Base-by-base conservation (phyloP, 78 protist species). In the Dictyostelium brefeldianum region DNA sequence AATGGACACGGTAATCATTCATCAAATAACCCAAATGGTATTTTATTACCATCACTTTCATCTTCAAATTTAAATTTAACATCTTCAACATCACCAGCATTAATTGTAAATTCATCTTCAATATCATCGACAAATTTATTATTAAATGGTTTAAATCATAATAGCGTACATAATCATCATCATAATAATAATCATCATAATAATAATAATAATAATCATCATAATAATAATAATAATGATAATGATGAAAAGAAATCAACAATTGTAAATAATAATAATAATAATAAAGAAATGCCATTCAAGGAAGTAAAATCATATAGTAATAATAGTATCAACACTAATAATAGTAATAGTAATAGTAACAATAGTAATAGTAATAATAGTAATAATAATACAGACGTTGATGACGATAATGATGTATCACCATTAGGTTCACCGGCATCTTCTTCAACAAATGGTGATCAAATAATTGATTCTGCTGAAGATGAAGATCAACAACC, bases 31-130 rank as follows among this genome's bases (percentile, higher is more conserved):
- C 47, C 25, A 11, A 11, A 9, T 77, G 81, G 81, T 77, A 48
- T 48, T 11, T 56, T 67, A 29, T 18, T 67, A 25, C 78, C 89
- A 48, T 81, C 89, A 8, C 56, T 67, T 18, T 81, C 89, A 5
- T 64, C 89, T 43, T 64, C 89, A 10, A 81, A 81, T 50, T 77
- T 80, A 12, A 70, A 36, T 18, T 57, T 57, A 56, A 74, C 12
- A 11, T 41, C 51, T 1, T 15, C 36, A 17, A n/a, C 83, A 7
- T 48, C 83, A 14, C 36, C 62, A 6, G 18, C 18, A 8, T 80
- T 75, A 14, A 80, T 20, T 25, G 67, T 25, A 22, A 27, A 15
- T 17, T 79, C 71, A 25, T 57, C 84, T 51, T 57, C 56, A 17
- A 57, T 54, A 27, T 57, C 70, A 18, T 57, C 84, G 36, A 29